phyloP scores from a whole-genome alignment of 805 yeast genomes.

The Wickerhamomyces chaumierensis region DNA sequence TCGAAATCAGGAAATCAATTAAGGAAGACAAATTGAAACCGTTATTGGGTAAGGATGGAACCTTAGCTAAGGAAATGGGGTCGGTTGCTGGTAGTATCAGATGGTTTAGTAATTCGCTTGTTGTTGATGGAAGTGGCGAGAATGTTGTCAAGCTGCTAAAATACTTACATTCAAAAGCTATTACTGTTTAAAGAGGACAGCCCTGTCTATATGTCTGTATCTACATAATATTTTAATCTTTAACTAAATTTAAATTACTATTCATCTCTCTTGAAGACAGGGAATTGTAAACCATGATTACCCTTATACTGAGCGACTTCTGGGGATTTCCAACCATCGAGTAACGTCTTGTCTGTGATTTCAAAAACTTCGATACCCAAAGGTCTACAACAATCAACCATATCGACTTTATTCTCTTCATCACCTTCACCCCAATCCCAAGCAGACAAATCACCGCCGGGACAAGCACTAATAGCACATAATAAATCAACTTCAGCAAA shows the following conservation, averaged over 20 bases:
- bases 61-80: no score
- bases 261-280: constrained; percentile 13
- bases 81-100: no score
- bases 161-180: no score
- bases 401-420: constrained; percentile 32
- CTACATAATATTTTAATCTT: no score
- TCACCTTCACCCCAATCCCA: constrained; percentile 67
- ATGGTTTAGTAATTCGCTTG: no score
- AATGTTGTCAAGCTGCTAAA: no score
- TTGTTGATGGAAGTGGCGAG: no score
- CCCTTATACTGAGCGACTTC: constrained; percentile 41
- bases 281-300: constrained; percentile 35
- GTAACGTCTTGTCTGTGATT: constrained; percentile 33
- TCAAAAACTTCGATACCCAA: constrained; percentile 50
- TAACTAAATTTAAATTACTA: not conserved
- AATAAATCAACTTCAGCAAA: constrained; percentile 57
- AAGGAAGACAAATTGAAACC: no score
- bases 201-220: no score
- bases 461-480: constrained; percentile 57
- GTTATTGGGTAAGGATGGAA: no score
- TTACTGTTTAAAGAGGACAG: no score
- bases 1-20: no score
- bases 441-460: constrained; percentile 56
- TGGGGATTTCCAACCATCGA: constrained; percentile 42
- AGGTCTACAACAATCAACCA: constrained; percentile 54